Percentiles rank a stretch among this genome's conserved stretches.
Evolutionary conservation across 2,329 filamentous ascomycete genomes (phyloP).

Genomic region (Thelonectria olida): DNA sequence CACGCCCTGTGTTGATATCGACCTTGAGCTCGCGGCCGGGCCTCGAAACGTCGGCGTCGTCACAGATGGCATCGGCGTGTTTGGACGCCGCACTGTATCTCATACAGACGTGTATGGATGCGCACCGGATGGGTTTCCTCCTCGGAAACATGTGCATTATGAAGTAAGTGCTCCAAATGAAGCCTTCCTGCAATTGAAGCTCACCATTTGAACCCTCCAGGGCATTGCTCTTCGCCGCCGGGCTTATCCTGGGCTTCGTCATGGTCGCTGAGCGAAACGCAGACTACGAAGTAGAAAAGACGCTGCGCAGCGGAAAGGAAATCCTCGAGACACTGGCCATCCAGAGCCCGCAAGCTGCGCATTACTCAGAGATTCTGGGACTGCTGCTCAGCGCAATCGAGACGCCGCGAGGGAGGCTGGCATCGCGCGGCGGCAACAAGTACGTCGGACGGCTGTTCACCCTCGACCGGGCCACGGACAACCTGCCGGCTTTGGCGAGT

Average conservation of each 20-base stretch:
- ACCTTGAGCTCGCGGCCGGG: slow-evolving; percentile 51
- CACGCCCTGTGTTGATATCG: slow-evolving; percentile 63
- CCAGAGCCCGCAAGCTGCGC: slow-evolving; percentile 64
- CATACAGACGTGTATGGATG: slow-evolving; percentile 62
- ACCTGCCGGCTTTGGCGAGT: neutral
- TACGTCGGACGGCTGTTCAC: slow-evolving; percentile 37
- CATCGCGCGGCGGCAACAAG: slow-evolving; percentile 32
- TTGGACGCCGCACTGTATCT: slow-evolving; percentile 65
- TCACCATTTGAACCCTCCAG: slow-evolving; percentile 42
- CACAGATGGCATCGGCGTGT: slow-evolving; percentile 59
- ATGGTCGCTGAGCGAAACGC: slow-evolving; percentile 60
- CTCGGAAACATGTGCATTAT: slow-evolving; percentile 67
- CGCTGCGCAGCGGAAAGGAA: slow-evolving; percentile 59
- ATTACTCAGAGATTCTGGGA: slow-evolving; percentile 65
- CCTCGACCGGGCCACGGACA: slow-evolving; percentile 10
- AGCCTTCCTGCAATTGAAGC: too few relatives aligned
- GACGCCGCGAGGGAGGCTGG: slow-evolving; percentile 24
- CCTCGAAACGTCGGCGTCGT: slow-evolving; percentile 38
- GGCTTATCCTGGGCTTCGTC: slow-evolving; percentile 64
- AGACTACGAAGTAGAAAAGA: slow-evolving; percentile 54
- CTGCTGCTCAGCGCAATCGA: slow-evolving; percentile 55
- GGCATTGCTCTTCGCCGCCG: slow-evolving; percentile 65
- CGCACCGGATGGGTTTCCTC: slow-evolving; percentile 53
- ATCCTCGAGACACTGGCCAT: slow-evolving; percentile 58
- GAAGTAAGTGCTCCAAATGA: slow-evolving; percentile 53